Conservation (phyloP, 441 rosid genomes). For the Brassica balearica region DNA sequence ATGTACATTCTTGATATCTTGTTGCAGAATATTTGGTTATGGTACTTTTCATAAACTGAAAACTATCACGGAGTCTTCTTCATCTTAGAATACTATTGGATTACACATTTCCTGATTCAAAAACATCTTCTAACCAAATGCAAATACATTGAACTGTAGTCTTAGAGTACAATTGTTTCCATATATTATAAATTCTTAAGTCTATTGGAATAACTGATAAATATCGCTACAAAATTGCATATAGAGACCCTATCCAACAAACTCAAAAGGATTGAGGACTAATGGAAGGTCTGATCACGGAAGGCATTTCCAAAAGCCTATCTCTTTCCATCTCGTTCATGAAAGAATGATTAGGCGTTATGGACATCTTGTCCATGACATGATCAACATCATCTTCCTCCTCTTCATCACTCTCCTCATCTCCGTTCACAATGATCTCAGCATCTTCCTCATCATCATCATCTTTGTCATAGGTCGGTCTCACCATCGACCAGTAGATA, state of each 20-base stretch:
- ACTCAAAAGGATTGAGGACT: constrained; percentile 64
- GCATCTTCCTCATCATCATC: constrained; percentile 62
- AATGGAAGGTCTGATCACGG: constrained; percentile 69
- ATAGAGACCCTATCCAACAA: neutral
- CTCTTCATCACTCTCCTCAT: constrained; percentile 49
- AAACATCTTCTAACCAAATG: no score
- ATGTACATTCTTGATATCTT: no score
- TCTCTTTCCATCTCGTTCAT: constrained; percentile 39
- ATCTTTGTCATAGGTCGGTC: constrained; percentile 59
- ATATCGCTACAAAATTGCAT: constrained; percentile 35
- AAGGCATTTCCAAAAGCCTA: constrained; percentile 62
- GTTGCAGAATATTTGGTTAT: no score
- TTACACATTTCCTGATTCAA: neutral
- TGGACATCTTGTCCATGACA: constrained; percentile 72
- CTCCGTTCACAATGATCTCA: constrained; percentile 47
- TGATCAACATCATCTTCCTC: constrained; percentile 50
- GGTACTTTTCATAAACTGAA: no score
- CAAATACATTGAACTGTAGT: no score
- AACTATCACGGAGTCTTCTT: neutral
- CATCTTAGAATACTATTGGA: neutral
- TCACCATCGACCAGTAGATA: constrained; percentile 74
- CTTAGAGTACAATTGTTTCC: constrained; percentile 3
- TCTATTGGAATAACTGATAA: neutral
- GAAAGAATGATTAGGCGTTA: constrained; percentile 59
- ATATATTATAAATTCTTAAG: neutral